Conservation (phyloP, 2,329 filamentous ascomycete genomes). For the Calonectria hongkongensis region DNA sequence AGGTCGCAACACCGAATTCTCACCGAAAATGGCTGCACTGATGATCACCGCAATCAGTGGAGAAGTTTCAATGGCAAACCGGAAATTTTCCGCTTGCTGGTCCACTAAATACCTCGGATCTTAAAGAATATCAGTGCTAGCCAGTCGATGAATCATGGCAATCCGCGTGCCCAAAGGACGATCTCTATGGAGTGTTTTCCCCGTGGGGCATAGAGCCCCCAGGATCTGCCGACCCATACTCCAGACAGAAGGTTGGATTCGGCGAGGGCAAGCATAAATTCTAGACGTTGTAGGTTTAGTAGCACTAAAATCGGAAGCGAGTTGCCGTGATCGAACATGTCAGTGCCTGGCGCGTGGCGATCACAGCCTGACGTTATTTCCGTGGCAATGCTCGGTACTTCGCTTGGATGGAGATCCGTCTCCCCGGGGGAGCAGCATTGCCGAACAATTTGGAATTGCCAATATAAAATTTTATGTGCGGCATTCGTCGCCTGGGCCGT, state of each 20-base stretch:
- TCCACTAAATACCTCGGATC: constrained; percentile 29
- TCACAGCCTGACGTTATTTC: constrained; percentile 45
- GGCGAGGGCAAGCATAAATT: constrained; percentile 50
- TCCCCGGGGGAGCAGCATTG: not conserved
- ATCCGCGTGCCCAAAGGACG: constrained; percentile 32
- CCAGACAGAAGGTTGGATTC: constrained; percentile 37
- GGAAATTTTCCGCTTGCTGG: constrained; percentile 20
- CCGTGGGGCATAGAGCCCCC: constrained; percentile 36
- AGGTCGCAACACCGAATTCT: not conserved
- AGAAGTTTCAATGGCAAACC: not conserved
- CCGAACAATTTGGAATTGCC: not conserved
- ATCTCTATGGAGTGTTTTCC: constrained; percentile 40
- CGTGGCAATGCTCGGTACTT: constrained; percentile 45
- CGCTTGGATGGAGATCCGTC: constrained; percentile 48
- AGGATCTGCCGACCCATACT: constrained; percentile 26
- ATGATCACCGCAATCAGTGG: not conserved
- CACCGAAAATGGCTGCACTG: not conserved
- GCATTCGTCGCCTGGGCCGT: not conserved
- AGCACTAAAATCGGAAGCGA: not conserved
- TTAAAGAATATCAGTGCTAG: not conserved
- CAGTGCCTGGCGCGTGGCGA: not conserved
- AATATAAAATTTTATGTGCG: not conserved
- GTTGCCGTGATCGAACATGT: not conserved
- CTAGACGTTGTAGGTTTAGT: not conserved
- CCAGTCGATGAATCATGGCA: constrained; percentile 22